phyloP scores from a whole-genome alignment of 495 filamentous ascomycete genomes.

The Hypomontagnella monticulosa region DNA sequence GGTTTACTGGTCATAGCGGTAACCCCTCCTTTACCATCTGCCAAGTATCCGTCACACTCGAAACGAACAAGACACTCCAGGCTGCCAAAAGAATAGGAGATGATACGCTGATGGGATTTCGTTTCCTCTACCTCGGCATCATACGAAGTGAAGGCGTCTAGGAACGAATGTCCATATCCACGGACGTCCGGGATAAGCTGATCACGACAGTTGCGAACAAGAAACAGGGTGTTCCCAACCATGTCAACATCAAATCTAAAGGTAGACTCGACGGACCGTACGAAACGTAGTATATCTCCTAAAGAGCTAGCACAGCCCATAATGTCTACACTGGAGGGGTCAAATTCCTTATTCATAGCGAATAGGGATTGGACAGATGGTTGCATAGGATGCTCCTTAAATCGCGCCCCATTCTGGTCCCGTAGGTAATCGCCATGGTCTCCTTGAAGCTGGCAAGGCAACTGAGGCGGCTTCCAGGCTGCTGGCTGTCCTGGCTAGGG shows the following conservation, averaged over 20 bases:
- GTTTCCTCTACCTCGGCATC: constrained; percentile 58
- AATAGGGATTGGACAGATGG: constrained; percentile 62
- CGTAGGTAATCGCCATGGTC: constrained; percentile 66
- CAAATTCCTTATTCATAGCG: constrained; percentile 36
- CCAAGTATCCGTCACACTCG: constrained; percentile 69
- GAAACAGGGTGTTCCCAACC: constrained; percentile 69
- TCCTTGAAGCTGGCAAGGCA: constrained; percentile 50
- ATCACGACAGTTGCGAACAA: constrained; percentile 66
- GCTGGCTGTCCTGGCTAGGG: constrained; percentile 62
- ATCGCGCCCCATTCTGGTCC: constrained; percentile 70
- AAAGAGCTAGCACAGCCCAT: constrained; percentile 70
- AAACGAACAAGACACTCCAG: constrained; percentile 66
- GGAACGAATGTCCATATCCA: constrained; percentile 73
- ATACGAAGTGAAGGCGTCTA: constrained; percentile 71
- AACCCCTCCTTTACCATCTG: constrained; percentile 3
- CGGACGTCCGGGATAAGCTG: constrained; percentile 59
- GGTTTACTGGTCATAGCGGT: neutral
- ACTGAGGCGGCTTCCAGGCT: constrained; percentile 62
- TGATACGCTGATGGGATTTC: constrained; percentile 68
- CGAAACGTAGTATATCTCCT: constrained; percentile 63
- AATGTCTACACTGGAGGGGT: constrained; percentile 61
- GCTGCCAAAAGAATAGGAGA: constrained; percentile 67
- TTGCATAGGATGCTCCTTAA: constrained; percentile 65
- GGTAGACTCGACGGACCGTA: constrained; percentile 49
- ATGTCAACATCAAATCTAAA: constrained; percentile 71